These are phyloP conservation scores for Leptographium flavum DNA, from an alignment of 2,329 filamentous ascomycete species.

Conservation along the genomic window DNA sequence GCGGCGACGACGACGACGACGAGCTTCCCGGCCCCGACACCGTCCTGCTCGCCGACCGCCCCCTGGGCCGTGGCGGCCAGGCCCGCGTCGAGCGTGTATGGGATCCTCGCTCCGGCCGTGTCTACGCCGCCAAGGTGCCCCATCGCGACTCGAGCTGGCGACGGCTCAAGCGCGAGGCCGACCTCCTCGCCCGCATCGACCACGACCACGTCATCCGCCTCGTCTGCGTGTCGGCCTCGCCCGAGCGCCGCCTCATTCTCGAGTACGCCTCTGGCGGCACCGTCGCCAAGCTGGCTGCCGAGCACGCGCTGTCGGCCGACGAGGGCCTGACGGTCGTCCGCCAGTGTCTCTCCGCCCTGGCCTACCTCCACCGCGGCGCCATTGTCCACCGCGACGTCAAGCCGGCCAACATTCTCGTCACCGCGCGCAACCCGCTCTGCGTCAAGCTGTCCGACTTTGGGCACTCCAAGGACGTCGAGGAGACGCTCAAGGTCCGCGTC, in stretches of 20 bases:
- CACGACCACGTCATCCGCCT: neutral
- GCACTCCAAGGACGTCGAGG: neutral
- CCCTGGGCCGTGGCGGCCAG: neutral
- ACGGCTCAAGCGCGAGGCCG: neutral
- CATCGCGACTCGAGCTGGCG: neutral
- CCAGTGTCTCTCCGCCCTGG: neutral
- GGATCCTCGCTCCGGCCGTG: neutral
- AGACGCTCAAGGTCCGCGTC: neutral
- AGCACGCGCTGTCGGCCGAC: neutral
- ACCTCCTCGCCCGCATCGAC: neutral
- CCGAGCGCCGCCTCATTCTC: neutral
- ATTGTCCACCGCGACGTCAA: constrained; percentile 45
- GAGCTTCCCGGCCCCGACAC: neutral
- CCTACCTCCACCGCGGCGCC: constrained; percentile 1
- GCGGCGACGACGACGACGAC: no score
- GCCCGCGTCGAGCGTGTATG: neutral
- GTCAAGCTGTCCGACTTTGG: constrained; percentile 2
- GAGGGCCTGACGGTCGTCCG: constrained; percentile 3
- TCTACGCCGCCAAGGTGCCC: neutral
- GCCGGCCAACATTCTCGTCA: constrained; percentile 25
- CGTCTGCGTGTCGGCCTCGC: neutral
- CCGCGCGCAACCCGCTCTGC: constrained; percentile 15
- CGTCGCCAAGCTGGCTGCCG: neutral
- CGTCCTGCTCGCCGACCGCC: neutral
- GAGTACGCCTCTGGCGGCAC: constrained; percentile 1